Evolutionary conservation across 768 basidiomycete species (phyloP).

Genomic region (Fibroporia radiculosa): DNA sequence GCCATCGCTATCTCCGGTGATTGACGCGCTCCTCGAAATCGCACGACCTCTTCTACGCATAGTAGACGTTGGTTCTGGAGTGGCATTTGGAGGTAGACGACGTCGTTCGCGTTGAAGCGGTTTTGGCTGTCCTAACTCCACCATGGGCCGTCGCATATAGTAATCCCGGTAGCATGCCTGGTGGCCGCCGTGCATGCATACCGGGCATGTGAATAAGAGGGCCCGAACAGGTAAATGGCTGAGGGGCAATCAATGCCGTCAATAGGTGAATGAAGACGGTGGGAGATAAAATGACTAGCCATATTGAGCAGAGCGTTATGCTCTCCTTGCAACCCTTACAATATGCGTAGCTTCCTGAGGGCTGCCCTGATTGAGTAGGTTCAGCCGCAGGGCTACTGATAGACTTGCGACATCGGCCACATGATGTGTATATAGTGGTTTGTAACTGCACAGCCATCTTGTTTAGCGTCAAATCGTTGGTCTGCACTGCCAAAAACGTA

Average conservation of each 20-base stretch:
- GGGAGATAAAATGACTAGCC: conserved; percentile 36
- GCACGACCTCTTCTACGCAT: background rate
- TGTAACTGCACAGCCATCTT: conserved; percentile 41
- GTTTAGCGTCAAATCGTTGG: background rate
- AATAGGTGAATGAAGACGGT: conserved; percentile 4
- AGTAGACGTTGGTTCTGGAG: conserved; percentile 6
- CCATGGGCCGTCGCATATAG: conserved; percentile 52
- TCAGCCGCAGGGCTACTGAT: conserved; percentile 26
- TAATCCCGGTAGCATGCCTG: conserved; percentile 68
- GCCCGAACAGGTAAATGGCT: conserved; percentile 74
- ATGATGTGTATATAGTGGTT: conserved; percentile 63
- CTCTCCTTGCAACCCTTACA: conserved; percentile 49
- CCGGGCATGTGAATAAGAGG: conserved; percentile 64
- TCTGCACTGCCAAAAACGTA: conserved; percentile 23
- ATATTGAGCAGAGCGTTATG: conserved; percentile 56
- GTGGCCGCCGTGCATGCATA: conserved; percentile 79
- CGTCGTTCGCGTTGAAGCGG: conserved; percentile 12
- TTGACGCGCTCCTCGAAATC: conserved; percentile 2
- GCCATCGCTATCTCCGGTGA: conserved; percentile 15
- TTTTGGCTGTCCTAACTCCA: conserved; percentile 26
- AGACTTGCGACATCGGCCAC: conserved; percentile 63
- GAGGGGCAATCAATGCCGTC: conserved; percentile 3
- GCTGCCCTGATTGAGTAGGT: conserved; percentile 17
- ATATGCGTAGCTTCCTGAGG: conserved; percentile 39
- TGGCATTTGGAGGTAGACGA: conserved; percentile 14